Base-by-base conservation (phyloP, 257 asterid genomes). In the Primulina huaijiensis region DNA sequence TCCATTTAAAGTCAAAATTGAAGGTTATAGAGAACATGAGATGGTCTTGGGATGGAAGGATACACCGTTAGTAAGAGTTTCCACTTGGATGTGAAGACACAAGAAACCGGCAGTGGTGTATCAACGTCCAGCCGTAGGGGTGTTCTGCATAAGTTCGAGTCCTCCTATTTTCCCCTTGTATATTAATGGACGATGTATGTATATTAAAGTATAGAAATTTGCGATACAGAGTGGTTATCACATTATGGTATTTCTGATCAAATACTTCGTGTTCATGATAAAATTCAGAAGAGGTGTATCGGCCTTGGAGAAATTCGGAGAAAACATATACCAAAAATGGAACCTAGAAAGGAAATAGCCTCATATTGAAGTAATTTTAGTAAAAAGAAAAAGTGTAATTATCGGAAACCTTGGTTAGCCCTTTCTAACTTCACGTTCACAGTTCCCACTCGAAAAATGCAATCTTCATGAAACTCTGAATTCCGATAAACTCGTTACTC, bases 31-130 rank as follows among this genome's bases (percentile, higher is more conserved):
- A 21, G 80, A 72, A 33, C 68, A 87, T 53, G 86, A 86, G 81
- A 84, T 89, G 86, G 84, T 83, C 21, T 73, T 91, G 77, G 79
- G 72, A 53, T 89, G 96, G 97, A 86, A 74, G 60, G 89, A 74
- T 31, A 79, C 77, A 4, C 83, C 87, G 38, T 17, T 91, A 21
- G 88, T 89, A 17, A 81, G 84, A 83, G 89, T 89, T 73, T 91
- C 92, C 50, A 74, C 77, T 63, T 89, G 96, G 97, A 74, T 66
- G 82, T 86, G 78, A 77, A 74, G 70, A 53, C 25, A 66, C 23
- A 30, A 1, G 72, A 64, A 57, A 35, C 57, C 73, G 29, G 21
- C 71, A 38, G 71, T 60, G 60, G 50, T 33, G 8, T 10, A 50
- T 27, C 53, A 43, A 43, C 14, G 57, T 50, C 1, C 8, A 16